Conservation (phyloP, 176 grass and related monocot genomes). For the Cymbopogon citratus region DNA sequence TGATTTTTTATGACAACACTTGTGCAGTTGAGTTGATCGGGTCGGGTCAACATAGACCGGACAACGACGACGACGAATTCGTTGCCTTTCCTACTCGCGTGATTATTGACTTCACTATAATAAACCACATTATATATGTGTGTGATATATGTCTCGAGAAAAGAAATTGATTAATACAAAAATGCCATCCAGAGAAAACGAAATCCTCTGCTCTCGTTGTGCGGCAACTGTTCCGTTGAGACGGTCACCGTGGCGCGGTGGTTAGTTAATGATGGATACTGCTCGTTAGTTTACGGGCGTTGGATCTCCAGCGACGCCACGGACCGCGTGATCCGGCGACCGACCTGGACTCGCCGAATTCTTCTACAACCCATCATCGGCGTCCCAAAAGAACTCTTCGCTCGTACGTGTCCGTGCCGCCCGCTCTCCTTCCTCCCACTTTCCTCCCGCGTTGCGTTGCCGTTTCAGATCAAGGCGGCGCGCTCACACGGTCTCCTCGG, state of each 20-base stretch:
- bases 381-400: too few relatives aligned
- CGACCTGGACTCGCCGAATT: neutral
- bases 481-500: neutral
- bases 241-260: neutral
- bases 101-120: neutral
- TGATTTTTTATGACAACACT: neutral
- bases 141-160: too few relatives aligned
- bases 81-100: neutral
- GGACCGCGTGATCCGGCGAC: neutral
- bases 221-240: neutral
- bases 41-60: neutral
- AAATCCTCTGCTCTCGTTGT: too few relatives aligned
- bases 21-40: neutral
- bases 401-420: neutral
- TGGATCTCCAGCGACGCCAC: neutral
- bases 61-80: neutral
- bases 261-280: too few relatives aligned
- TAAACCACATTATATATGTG: too few relatives aligned
- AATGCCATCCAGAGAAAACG: neutral
- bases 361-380: too few relatives aligned
- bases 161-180: too few relatives aligned
- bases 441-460: neutral
- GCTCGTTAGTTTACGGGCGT: too few relatives aligned
- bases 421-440: slow-evolving; percentile 34
- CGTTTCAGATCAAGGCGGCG: neutral